Conservation (phyloP, 305 asterid genomes). For the Fraxinus platypoda region DNA sequence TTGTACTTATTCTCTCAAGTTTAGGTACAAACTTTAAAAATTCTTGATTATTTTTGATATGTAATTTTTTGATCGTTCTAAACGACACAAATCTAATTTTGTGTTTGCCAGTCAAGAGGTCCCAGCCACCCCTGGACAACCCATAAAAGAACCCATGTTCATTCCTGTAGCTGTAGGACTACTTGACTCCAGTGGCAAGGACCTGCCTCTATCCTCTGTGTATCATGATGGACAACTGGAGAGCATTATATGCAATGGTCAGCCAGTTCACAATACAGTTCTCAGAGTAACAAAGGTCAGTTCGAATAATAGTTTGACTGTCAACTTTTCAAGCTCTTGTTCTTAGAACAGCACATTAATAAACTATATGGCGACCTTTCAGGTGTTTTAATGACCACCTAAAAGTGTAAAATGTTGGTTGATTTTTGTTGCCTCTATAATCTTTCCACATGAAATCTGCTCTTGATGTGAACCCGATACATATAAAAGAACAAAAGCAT, state of each 20-base stretch:
- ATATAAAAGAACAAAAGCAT: neutral
- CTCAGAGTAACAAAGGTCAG: conserved; percentile 82
- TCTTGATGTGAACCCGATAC: neutral
- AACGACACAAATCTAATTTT: conserved; percentile 11
- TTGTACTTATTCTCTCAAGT: conserved; percentile 66
- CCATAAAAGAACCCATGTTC: conserved; percentile 81
- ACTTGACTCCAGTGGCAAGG: conserved; percentile 73
- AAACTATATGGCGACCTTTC: neutral
- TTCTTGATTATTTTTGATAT: neutral
- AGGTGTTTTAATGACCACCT: neutral
- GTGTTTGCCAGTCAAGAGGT: conserved; percentile 75
- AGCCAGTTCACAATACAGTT: conserved; percentile 59
- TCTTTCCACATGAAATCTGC: neutral
- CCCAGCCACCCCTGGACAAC: conserved; percentile 92
- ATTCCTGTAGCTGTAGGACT: conserved; percentile 89
- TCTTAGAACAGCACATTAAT: neutral
- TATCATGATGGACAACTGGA: conserved; percentile 64
- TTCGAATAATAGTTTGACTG: conserved; percentile 14
- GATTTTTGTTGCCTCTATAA: neutral
- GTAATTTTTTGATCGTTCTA: conserved; percentile 2
- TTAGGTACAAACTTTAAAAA: conserved; percentile 47
- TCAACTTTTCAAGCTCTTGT: neutral
- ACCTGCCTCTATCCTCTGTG: conserved; percentile 67
- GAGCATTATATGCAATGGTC: conserved; percentile 38
- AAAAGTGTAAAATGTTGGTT: neutral